Conservation (phyloP, 371 early-diverging fungal genomes). For the Lichtheimia ornata region DNA sequence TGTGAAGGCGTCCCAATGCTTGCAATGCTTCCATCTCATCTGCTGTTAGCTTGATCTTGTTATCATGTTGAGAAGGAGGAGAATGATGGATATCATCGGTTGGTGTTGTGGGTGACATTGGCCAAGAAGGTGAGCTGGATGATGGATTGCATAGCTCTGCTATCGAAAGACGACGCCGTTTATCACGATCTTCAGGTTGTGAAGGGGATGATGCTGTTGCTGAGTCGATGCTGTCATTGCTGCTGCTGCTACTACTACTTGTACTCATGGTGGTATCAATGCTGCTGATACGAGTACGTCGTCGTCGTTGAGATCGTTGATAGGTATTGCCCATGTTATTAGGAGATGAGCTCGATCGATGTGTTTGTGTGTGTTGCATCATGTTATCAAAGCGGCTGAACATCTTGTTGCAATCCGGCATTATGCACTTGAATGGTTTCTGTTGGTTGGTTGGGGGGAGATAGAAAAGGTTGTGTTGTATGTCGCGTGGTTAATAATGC, state of each 20-base stretch:
- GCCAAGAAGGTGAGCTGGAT: not conserved
- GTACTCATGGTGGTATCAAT: not conserved
- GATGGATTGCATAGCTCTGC: constrained; percentile 35
- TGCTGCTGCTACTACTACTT: constrained; percentile 18
- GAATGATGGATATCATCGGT: not conserved
- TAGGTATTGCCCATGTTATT: not conserved
- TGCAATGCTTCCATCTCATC: constrained; percentile 51
- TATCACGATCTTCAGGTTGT: not conserved
- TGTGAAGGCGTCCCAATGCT: constrained; percentile 39
- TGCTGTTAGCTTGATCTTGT: constrained; percentile 28
- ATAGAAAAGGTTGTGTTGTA: no score
- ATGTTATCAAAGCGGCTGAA: constrained; percentile 67
- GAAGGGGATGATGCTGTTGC: no score
- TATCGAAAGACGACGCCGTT: constrained; percentile 32
- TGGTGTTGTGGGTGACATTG: not conserved
- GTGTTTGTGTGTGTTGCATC: constrained; percentile 68
- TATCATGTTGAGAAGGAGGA: constrained; percentile 5
- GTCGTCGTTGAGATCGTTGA: not conserved
- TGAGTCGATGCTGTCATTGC: not conserved
- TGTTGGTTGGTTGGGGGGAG: constrained; percentile 9
- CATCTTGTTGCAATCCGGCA: constrained; percentile 51
- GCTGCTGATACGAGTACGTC: not conserved
- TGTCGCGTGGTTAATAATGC: no score
- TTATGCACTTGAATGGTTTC: constrained; percentile 62
- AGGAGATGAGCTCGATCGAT: constrained; percentile 17